Evolutionary conservation across 768 basidiomycete species (phyloP).

Genomic region (Terana coerulea): DNA sequence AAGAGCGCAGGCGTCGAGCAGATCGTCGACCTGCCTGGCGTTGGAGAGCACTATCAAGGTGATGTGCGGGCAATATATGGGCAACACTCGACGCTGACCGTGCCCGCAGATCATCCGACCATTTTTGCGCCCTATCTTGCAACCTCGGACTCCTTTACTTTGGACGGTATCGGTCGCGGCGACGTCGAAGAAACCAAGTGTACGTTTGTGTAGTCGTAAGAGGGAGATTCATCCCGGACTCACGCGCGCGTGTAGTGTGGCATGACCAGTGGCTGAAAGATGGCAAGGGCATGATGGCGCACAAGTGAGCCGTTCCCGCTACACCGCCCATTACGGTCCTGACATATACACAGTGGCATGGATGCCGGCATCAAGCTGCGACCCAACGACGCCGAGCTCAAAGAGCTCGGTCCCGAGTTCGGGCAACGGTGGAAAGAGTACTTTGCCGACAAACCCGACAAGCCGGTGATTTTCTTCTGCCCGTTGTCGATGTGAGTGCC

Average conservation of each 20-base stretch:
- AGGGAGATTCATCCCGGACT: neutral
- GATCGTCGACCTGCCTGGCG: slow-evolving; percentile 37
- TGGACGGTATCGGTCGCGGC: slow-evolving; percentile 44
- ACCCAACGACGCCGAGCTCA: slow-evolving; percentile 19
- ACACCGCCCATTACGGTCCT: neutral
- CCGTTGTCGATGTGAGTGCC: slow-evolving; percentile 14
- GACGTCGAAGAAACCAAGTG: slow-evolving; percentile 36
- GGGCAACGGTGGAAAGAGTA: slow-evolving; percentile 19
- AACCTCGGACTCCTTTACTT: slow-evolving; percentile 41
- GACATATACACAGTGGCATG: slow-evolving; percentile 13
- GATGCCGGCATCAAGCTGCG: slow-evolving; percentile 24
- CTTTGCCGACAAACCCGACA: slow-evolving; percentile 22
- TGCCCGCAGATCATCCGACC: slow-evolving; percentile 28
- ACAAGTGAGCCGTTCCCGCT: slow-evolving; percentile 39
- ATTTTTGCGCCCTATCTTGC: slow-evolving; percentile 34
- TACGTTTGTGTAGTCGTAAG: slow-evolving; percentile 22
- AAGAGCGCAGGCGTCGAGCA: slow-evolving; percentile 27
- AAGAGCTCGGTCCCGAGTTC: slow-evolving; percentile 23
- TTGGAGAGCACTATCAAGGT: slow-evolving; percentile 42
- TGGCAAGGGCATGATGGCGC: slow-evolving; percentile 47
- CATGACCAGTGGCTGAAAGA: slow-evolving; percentile 29
- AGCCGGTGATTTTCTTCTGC: slow-evolving; percentile 16
- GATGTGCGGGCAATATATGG: neutral
- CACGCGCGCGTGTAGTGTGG: slow-evolving; percentile 24
- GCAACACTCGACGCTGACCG: neutral